These are phyloP conservation scores for Cercospora canescens DNA, from an alignment of 2,329 filamentous ascomycete species.

Conservation along the genomic window DNA sequence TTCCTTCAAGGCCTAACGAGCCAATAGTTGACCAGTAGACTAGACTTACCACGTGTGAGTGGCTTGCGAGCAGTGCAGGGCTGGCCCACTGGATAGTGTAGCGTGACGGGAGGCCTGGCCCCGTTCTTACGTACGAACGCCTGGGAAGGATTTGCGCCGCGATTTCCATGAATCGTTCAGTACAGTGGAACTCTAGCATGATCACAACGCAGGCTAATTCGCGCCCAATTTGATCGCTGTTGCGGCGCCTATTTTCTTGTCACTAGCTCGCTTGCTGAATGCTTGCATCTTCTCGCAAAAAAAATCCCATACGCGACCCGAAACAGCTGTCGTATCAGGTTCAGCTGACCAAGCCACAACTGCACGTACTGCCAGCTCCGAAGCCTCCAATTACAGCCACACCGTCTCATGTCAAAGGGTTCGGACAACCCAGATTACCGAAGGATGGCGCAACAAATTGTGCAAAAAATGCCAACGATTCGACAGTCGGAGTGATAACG, in stretches of 20 bases:
- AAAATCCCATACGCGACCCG: not conserved
- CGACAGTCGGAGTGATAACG: constrained; percentile 39
- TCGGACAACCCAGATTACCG: constrained; percentile 41
- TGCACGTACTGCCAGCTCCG: not conserved
- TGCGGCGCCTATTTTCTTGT: too few species aligned
- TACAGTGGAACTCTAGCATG: not conserved
- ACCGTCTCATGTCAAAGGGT: not conserved
- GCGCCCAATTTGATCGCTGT: not conserved
- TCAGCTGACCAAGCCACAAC: not conserved
- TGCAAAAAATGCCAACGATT: constrained; percentile 35
- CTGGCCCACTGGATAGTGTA: too few species aligned
- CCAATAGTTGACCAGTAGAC: not conserved
- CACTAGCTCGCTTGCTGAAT: too few species aligned
- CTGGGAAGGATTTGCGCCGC: not conserved
- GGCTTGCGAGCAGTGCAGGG: not conserved
- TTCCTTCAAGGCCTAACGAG: not conserved
- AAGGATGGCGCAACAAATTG: constrained; percentile 35
- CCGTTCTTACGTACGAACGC: not conserved
- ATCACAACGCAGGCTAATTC: not conserved
- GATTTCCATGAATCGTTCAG: not conserved
- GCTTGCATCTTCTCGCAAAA: too few species aligned
- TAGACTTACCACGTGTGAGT: not conserved
- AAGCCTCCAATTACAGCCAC: not conserved
- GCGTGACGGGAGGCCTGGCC: not conserved
- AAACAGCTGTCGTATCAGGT: not conserved